These are phyloP conservation scores for Suillus subaureus DNA, from an alignment of 768 basidiomycete genomes.

Conservation along the genomic window DNA sequence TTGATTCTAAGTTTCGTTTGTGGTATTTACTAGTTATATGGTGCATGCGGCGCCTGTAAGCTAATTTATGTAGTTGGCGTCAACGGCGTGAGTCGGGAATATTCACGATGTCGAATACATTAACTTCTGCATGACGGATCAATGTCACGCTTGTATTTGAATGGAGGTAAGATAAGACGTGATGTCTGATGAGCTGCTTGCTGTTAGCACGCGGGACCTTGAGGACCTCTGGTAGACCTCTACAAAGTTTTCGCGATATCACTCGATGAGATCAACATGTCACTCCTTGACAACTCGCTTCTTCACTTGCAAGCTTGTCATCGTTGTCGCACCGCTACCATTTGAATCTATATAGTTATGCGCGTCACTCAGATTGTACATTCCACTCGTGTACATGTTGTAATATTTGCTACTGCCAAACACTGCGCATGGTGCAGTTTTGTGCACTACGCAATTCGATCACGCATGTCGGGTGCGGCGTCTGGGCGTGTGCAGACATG, in stretches of 20 bases:
- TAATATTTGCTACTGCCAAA: background rate
- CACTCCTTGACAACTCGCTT: background rate
- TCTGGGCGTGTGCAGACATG: too few species aligned
- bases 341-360: background rate
- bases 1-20: too few species aligned
- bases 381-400: background rate
- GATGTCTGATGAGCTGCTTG: conserved; percentile 33
- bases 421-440: background rate
- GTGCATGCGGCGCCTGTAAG: too few species aligned
- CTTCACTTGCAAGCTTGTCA: background rate
- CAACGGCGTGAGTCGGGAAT: too few species aligned
- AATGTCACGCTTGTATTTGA: too few species aligned
- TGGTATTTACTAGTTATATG: too few species aligned
- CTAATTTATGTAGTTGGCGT: too few species aligned
- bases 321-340: background rate
- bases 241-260: background rate
- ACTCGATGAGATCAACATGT: background rate
- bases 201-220: conserved; percentile 27
- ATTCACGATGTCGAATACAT: too few species aligned
- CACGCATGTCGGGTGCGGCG: too few species aligned
- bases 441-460: too few species aligned
- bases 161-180: too few species aligned
- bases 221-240: conserved; percentile 20
- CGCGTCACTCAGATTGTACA: background rate
- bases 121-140: too few species aligned